These are phyloP conservation scores for Sanguinoderma infundibulare DNA, from an alignment of 1,284 basidiomycete species.

Conservation along the genomic window DNA sequence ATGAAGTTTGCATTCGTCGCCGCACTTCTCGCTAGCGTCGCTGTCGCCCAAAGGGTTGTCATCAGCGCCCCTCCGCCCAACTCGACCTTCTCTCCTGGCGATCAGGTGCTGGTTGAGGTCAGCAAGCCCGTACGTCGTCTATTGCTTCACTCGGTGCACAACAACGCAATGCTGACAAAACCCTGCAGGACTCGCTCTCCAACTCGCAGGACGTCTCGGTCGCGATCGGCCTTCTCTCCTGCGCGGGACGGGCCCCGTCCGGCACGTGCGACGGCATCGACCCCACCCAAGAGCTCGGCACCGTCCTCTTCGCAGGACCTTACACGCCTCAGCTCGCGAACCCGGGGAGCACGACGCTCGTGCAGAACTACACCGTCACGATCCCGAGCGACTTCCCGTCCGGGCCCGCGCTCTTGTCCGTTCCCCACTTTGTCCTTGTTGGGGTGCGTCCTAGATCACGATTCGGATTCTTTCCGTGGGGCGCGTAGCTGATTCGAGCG, in stretches of 20 bases:
- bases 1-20: not conserved
- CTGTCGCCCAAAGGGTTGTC: not conserved
- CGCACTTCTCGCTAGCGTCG: not conserved
- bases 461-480: not conserved
- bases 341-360: slow-evolving; percentile 1
- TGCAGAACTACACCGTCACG: slow-evolving; percentile 9
- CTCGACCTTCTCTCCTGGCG: slow-evolving; percentile 1
- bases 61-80: not conserved
- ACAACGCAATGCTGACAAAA: not conserved
- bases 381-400: slow-evolving; percentile 1
- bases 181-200: slow-evolving; percentile 27
- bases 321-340: slow-evolving; percentile 39
- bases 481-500: not conserved
- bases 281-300: slow-evolving; percentile 39
- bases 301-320: slow-evolving; percentile 47
- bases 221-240: slow-evolving; percentile 43
- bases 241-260: slow-evolving; percentile 23
- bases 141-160: not conserved
- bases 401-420: slow-evolving; percentile 1
- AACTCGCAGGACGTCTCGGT: slow-evolving; percentile 46
- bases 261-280: slow-evolving; percentile 28
- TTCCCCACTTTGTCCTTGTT: slow-evolving; percentile 4
- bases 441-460: not conserved
- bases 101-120: not conserved
- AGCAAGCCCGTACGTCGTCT: not conserved